These are phyloP conservation scores for Zelopaecilomyces penicillatus DNA, from an alignment of 2,329 filamentous ascomycete genomes.

Conservation along the genomic window DNA sequence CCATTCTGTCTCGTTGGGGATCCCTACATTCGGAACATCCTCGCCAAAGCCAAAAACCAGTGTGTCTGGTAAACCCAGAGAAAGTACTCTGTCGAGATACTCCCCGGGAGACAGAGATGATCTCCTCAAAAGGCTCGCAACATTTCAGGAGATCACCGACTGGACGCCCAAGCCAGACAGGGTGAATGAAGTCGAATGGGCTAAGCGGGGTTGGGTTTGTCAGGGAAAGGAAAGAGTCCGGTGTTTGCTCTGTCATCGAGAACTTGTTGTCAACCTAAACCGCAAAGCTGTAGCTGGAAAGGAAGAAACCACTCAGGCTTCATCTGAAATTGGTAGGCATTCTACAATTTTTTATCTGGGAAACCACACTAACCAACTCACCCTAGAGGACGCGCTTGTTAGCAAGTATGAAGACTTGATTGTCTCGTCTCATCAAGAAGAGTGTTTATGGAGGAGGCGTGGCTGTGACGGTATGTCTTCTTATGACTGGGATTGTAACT, in stretches of 20 bases:
- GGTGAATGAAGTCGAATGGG: conserved; percentile 89
- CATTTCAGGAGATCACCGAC: conserved; percentile 81
- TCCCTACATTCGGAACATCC: conserved; percentile 14
- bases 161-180: conserved; percentile 89
- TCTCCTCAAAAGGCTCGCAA: conserved; percentile 72
- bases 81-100: conserved; percentile 53
- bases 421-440: conserved; percentile 64
- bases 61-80: conserved; percentile 13
- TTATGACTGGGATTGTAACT: conserved; percentile 11
- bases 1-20: conserved; percentile 10
- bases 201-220: conserved; percentile 85
- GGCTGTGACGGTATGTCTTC: conserved; percentile 68
- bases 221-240: conserved; percentile 74
- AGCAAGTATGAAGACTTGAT: conserved; percentile 69
- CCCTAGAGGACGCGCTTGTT: conserved; percentile 56
- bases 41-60: conserved; percentile 13
- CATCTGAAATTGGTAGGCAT: conserved; percentile 48
- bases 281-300: conserved; percentile 49
- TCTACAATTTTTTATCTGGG: neutral
- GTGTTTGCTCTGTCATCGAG: conserved; percentile 77
- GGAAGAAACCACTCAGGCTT: conserved; percentile 42
- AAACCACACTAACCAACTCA: conserved; percentile 11
- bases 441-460: conserved; percentile 76
- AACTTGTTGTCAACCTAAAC: conserved; percentile 73
- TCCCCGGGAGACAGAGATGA: conserved; percentile 77